Conservation (phyloP, 352 stramenopile genomes). For the Phytopythium ostracodes region DNA sequence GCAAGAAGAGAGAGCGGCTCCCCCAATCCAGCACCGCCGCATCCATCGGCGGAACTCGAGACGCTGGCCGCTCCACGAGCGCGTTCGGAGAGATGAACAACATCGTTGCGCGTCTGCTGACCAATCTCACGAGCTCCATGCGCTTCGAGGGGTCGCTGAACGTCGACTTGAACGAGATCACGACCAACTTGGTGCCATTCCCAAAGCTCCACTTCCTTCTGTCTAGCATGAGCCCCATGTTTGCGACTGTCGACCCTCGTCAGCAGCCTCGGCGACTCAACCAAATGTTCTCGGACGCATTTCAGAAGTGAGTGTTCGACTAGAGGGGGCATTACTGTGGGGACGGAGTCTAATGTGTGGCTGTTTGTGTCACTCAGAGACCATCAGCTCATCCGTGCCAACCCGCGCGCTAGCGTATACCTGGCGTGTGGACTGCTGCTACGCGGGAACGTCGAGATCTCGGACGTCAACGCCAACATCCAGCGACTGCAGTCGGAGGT, state of each 20-base stretch:
- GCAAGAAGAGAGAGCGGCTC: constrained; percentile 17
- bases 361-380: constrained; percentile 30
- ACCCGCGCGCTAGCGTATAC: constrained; percentile 69
- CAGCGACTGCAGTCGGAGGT: constrained; percentile 76
- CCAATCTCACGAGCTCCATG: constrained; percentile 98
- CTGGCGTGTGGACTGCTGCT: constrained; percentile 84
- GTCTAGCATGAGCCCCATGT: constrained; percentile 68
- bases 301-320: constrained; percentile 59
- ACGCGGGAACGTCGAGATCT: constrained; percentile 83
- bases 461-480: constrained; percentile 87
- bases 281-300: constrained; percentile 69
- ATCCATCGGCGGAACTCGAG: background rate
- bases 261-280: constrained; percentile 50
- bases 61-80: constrained; percentile 18
- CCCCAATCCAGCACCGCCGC: background rate
- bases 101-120: constrained; percentile 96
- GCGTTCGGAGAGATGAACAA: constrained; percentile 99
- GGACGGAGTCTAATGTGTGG: constrained; percentile 7
- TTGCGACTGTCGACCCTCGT: constrained; percentile 34
- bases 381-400: constrained; percentile 72
- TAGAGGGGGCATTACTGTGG: too few species aligned
- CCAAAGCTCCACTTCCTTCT: constrained; percentile 99
- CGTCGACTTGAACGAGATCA: constrained; percentile 99
- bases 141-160: constrained; percentile 98
- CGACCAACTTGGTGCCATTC: constrained; percentile 99